Percentiles rank a stretch among this genome's conserved stretches.
These are phyloP conservation scores for Termitomyces sp. DNA, from an alignment of 768 basidiomycete species.

Conservation along the genomic window DNA sequence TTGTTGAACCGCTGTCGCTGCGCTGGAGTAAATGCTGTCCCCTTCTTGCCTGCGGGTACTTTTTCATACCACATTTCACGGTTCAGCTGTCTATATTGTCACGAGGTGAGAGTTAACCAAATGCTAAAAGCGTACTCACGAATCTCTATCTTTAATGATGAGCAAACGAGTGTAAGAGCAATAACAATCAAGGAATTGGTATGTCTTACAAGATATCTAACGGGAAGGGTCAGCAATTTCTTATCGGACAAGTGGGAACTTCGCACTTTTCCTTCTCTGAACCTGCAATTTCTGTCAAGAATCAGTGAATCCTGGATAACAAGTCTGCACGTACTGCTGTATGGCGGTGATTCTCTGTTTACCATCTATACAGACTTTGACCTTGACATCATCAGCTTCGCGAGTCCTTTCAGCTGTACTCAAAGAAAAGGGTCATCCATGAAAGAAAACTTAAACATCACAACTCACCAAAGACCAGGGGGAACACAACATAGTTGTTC, in stretches of 20 bases:
- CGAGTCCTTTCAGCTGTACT: slow-evolving; percentile 31
- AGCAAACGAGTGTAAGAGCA: slow-evolving; percentile 8
- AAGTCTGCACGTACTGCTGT: slow-evolving; percentile 34
- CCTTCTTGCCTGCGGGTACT: slow-evolving; percentile 12
- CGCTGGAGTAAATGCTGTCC: slow-evolving; percentile 13
- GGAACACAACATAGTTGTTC: slow-evolving; percentile 62
- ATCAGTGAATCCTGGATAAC: neutral
- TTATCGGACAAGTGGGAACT: neutral
- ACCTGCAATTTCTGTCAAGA: slow-evolving; percentile 28
- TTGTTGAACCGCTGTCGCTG: slow-evolving; percentile 30
- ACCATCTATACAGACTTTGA: slow-evolving; percentile 61
- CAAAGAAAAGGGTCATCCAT: neutral
- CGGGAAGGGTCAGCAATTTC: slow-evolving; percentile 1
- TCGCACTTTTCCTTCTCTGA: slow-evolving; percentile 52
- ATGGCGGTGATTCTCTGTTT: slow-evolving; percentile 70
- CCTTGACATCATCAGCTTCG: slow-evolving; percentile 39
- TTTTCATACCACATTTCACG: slow-evolving; percentile 21
- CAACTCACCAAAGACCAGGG: slow-evolving; percentile 56
- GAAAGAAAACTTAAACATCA: neutral
- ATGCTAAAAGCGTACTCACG: slow-evolving; percentile 15
- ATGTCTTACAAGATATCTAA: slow-evolving; percentile 23
- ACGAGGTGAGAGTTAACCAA: neutral
- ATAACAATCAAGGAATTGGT: slow-evolving; percentile 8
- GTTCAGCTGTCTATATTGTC: slow-evolving; percentile 12
- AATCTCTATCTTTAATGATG: slow-evolving; percentile 20